These are phyloP conservation scores for Primulina tabacum DNA, from an alignment of 257 asterid genomes.

Conservation along the genomic window DNA sequence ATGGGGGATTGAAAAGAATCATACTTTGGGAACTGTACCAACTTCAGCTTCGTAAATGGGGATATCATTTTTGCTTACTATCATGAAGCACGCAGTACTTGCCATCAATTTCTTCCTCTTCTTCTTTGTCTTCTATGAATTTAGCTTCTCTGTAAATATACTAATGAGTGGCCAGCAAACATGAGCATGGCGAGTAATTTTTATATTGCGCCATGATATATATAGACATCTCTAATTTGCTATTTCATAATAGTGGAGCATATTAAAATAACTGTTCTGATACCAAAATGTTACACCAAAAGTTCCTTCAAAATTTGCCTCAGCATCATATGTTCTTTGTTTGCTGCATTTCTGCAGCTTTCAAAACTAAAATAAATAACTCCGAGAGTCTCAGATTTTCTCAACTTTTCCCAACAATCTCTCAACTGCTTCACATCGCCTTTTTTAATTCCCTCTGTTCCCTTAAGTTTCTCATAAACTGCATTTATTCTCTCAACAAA, in stretches of 20 bases:
- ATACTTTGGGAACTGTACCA: slow-evolving; percentile 85
- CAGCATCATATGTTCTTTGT: too few species aligned
- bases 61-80: slow-evolving; percentile 85
- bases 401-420: too few species aligned
- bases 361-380: too few species aligned
- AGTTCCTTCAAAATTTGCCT: neutral
- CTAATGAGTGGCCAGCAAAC: neutral
- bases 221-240: neutral
- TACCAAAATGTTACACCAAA: neutral
- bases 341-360: too few species aligned
- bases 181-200: neutral
- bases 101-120: slow-evolving; percentile 48
- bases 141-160: neutral
- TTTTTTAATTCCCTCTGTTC: too few species aligned
- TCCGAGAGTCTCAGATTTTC: too few species aligned
- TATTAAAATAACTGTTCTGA: neutral
- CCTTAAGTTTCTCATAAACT: too few species aligned
- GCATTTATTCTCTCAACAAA: too few species aligned
- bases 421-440: too few species aligned
- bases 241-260: neutral
- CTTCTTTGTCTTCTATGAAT: neutral
- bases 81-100: slow-evolving; percentile 91
- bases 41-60: slow-evolving; percentile 99
- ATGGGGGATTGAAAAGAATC: slow-evolving; percentile 8
- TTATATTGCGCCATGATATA: neutral